phyloP scores from a whole-genome alignment of 2,329 filamentous ascomycete genomes.

The Furcasterigmium sp. region DNA sequence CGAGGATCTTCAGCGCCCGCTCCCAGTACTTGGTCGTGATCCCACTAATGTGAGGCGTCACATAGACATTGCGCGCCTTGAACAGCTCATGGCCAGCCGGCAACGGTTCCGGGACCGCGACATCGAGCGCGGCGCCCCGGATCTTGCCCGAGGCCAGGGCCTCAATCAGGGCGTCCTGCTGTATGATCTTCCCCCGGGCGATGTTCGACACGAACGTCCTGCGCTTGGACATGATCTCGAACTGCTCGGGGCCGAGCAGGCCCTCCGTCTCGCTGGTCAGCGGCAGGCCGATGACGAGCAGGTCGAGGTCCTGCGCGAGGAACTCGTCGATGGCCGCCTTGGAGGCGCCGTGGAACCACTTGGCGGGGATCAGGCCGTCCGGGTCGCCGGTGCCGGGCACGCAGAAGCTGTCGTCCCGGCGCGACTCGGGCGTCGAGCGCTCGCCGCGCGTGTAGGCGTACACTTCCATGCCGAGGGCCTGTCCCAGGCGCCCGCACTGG shows the following conservation, averaged over 20 bases:
- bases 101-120: conserved; percentile 75
- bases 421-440: conserved; percentile 60
- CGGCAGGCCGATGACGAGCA: conserved; percentile 46
- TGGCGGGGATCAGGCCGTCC: conserved; percentile 39
- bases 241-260: conserved; percentile 46
- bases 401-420: conserved; percentile 59
- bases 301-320: conserved; percentile 43
- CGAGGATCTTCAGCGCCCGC: conserved; percentile 35
- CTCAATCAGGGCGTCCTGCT: conserved; percentile 49
- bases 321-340: conserved; percentile 43
- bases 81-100: conserved; percentile 64
- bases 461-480: conserved; percentile 65
- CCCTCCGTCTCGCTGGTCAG: conserved; percentile 41
- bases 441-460: conserved; percentile 71
- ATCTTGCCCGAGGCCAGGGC: conserved; percentile 45
- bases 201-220: conserved; percentile 67
- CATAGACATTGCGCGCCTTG: conserved; percentile 62
- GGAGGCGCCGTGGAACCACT: conserved; percentile 44
- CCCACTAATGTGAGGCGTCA: conserved; percentile 49
- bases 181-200: conserved; percentile 50
- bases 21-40: conserved; percentile 31
- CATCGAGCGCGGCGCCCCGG: conserved; percentile 67
- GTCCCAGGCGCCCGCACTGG: conserved; percentile 50
- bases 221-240: conserved; percentile 36
- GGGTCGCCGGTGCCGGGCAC: conserved; percentile 60